Percentiles rank a stretch among this genome's conserved stretches.
Evolutionary conservation across 1,284 basidiomycete species (phyloP).

Genomic region (Tilletia walkeri): DNA sequence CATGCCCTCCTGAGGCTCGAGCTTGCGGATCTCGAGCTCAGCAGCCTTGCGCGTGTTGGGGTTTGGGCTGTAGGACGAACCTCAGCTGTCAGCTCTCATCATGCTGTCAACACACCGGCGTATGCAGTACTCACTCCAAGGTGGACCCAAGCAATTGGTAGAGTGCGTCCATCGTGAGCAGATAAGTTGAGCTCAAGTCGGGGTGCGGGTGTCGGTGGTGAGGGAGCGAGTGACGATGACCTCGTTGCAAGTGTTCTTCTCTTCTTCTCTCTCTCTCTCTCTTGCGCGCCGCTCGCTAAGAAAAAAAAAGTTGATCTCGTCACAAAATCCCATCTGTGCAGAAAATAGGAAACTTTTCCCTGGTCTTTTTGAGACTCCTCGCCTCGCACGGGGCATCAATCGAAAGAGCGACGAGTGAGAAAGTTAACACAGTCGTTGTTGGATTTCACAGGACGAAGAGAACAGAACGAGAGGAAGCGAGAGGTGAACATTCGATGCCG

Average conservation of each 20-base stretch:
- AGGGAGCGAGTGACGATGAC: background rate
- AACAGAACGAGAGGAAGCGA: background rate
- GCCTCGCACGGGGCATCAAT: no score
- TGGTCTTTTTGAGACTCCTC: no score
- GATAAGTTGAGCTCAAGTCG: background rate
- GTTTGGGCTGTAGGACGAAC: constrained; percentile 30
- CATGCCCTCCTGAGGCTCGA: constrained; percentile 52
- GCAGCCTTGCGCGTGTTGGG: constrained; percentile 48
- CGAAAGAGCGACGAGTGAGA: no score
- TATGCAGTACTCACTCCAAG: background rate
- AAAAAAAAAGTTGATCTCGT: background rate
- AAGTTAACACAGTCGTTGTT: no score
- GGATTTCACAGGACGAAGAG: no score
- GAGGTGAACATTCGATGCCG: background rate
- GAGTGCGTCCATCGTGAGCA: constrained; percentile 14
- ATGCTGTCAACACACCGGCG: background rate
- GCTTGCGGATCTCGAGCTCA: constrained; percentile 50
- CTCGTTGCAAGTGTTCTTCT: background rate
- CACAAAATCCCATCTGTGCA: background rate
- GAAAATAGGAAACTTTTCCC: no score
- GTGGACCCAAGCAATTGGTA: constrained; percentile 14
- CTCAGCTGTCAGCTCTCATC: background rate
- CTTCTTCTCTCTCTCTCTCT: background rate
- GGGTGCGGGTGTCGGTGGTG: background rate
- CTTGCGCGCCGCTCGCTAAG: no score